phyloP scores from a whole-genome alignment of 1,139 yeast species.

The Debaryomycetaceae sp. region DNA sequence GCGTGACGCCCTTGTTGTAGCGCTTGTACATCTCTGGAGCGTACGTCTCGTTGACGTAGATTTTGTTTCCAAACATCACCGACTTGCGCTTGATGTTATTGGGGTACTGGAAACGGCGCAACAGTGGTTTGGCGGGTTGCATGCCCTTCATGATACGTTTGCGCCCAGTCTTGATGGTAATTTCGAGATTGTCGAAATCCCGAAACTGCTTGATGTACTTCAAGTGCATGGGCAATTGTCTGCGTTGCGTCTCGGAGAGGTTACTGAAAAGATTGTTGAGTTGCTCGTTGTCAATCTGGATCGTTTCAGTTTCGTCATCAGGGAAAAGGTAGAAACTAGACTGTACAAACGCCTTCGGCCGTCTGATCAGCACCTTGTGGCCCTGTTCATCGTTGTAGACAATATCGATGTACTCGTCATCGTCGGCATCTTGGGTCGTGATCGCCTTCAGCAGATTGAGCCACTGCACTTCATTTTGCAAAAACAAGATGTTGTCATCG shows the following conservation, averaged over 20 bases:
- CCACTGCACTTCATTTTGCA: constrained; percentile 32
- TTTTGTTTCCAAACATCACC: constrained; percentile 42
- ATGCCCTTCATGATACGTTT: constrained; percentile 5
- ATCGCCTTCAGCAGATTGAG: constrained; percentile 6
- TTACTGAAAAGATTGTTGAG: constrained; percentile 25
- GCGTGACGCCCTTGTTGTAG: constrained; percentile 50
- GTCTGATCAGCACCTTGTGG: constrained; percentile 4
- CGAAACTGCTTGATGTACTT: constrained; percentile 37
- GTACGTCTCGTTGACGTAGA: constrained; percentile 44
- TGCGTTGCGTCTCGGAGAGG: constrained; percentile 24
- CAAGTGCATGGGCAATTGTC: constrained; percentile 34
- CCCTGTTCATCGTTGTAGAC: constrained; percentile 17
- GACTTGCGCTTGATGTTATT: constrained; percentile 12
- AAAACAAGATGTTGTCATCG: constrained; percentile 32
- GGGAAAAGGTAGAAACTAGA: constrained; percentile 4
- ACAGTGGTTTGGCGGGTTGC: constrained; percentile 5
- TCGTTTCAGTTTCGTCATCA: constrained; percentile 13
- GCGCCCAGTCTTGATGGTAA: constrained; percentile 20
- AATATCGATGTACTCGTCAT: constrained; percentile 9
- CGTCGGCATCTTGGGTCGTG: neutral
- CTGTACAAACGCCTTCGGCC: constrained; percentile 6
- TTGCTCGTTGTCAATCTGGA: constrained; percentile 27
- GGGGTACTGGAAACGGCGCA: constrained; percentile 4
- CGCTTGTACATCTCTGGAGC: constrained; percentile 47
- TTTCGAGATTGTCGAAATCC: constrained; percentile 32